These are phyloP conservation scores for Diplosphaera chodatii DNA, from an alignment of 139 green algal species.

Conservation along the genomic window DNA sequence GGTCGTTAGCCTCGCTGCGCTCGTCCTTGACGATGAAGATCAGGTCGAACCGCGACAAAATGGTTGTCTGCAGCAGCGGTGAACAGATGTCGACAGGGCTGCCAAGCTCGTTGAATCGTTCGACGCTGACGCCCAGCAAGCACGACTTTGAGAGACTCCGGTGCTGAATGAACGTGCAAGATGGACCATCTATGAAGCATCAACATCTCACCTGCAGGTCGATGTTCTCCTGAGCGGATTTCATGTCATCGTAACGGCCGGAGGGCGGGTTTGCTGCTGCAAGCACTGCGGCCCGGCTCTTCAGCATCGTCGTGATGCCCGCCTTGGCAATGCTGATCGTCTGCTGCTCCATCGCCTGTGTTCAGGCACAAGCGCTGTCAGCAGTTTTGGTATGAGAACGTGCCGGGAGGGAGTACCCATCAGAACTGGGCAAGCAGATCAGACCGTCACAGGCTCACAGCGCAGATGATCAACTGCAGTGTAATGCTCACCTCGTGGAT, in stretches of 20 bases:
- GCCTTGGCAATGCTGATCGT: conserved; percentile 99
- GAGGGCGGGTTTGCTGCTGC: conserved; percentile 93
- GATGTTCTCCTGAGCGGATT: conserved; percentile 92
- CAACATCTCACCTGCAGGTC: conserved; percentile 55
- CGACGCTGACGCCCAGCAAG: too few relatives aligned
- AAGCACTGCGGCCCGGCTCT: conserved; percentile 86
- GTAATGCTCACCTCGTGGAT: conserved; percentile 83
- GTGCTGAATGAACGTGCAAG: too few relatives aligned
- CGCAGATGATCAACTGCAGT: too few relatives aligned
- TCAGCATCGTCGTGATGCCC: conserved; percentile 97
- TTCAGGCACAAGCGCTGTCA: too few relatives aligned
- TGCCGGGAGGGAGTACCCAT: too few relatives aligned
- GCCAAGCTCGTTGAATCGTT: too few relatives aligned
- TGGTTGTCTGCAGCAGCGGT: conserved; percentile 83
- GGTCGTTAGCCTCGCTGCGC: conserved; percentile 56
- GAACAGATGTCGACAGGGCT: too few relatives aligned
- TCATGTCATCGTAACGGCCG: conserved; percentile 88
- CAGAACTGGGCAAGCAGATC: too few relatives aligned
- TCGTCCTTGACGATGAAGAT: conserved; percentile 99
- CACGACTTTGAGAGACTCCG: too few relatives aligned
- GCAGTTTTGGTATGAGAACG: too few relatives aligned
- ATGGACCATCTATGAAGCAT: too few relatives aligned
- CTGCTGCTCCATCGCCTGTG: conserved; percentile 98
- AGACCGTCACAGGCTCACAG: too few relatives aligned
- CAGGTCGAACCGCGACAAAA: conserved; percentile 97